Conservation (phyloP, 2,329 filamentous ascomycete genomes). For the Neurospora sp. region DNA sequence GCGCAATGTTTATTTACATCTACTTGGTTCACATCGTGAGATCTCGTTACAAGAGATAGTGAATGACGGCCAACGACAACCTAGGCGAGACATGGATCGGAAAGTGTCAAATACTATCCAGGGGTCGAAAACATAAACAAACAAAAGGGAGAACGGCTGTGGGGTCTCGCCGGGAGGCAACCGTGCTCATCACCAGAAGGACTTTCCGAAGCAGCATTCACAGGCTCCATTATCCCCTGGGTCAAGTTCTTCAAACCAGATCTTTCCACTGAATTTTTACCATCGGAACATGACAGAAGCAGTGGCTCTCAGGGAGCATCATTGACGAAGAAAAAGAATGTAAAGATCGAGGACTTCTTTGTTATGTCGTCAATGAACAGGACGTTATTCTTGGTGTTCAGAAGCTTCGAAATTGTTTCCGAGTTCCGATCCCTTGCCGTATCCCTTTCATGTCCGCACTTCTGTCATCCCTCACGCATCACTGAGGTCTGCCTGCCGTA, state of each 20-base stretch:
- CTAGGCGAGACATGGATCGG: background rate
- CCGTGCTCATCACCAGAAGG: background rate
- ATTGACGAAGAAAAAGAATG: no score
- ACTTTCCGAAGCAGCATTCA: background rate
- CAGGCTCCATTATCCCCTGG: background rate
- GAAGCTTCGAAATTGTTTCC: background rate
- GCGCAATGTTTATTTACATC: background rate
- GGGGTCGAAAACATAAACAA: background rate
- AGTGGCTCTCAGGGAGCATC: no score
- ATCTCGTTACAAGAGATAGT: background rate
- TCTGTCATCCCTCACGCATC: background rate
- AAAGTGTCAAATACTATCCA: background rate
- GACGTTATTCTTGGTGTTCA: background rate
- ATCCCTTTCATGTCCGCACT: background rate
- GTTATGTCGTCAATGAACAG: background rate
- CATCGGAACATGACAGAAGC: no score
- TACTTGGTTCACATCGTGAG: background rate
- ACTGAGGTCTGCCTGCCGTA: background rate
- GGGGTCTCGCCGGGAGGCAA: background rate
- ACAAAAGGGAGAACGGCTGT: background rate
- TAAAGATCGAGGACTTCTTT: background rate
- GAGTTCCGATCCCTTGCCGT: background rate
- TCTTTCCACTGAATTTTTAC: no score
- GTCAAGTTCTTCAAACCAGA: no score
- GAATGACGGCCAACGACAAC: background rate